phyloP scores from a whole-genome alignment of 257 asterid genomes.

The Solanum chaucha region DNA sequence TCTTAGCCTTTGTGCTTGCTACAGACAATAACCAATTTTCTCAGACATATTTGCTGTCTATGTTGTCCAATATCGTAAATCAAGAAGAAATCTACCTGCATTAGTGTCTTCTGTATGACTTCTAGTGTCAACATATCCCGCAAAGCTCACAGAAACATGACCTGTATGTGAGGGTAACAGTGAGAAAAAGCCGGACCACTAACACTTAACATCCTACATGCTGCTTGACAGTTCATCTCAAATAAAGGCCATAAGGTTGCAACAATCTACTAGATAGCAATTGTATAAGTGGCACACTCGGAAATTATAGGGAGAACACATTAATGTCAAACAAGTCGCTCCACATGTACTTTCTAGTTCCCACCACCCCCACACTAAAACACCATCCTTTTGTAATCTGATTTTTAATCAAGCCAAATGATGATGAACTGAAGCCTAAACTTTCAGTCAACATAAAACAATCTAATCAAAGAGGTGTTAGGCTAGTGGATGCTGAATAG shows the following conservation, averaged over 20 bases:
- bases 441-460: background rate
- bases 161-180: background rate
- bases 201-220: background rate
- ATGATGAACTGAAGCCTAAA: background rate
- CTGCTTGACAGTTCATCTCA: background rate
- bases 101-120: background rate
- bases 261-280: background rate
- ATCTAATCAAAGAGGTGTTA: background rate
- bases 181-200: background rate
- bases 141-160: conserved; percentile 9
- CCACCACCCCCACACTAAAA: background rate
- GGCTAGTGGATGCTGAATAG: background rate
- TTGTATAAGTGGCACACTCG: background rate
- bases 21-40: background rate
- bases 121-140: conserved; percentile 7
- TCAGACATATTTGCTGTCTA: background rate
- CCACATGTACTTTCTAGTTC: background rate
- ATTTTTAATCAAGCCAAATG: background rate
- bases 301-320: background rate
- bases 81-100: background rate
- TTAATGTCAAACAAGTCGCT: background rate
- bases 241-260: background rate
- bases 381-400: background rate
- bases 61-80: background rate
- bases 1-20: background rate